Conservation (phyloP, 768 basidiomycete genomes). For the Coprinopsis marcescibilis region DNA sequence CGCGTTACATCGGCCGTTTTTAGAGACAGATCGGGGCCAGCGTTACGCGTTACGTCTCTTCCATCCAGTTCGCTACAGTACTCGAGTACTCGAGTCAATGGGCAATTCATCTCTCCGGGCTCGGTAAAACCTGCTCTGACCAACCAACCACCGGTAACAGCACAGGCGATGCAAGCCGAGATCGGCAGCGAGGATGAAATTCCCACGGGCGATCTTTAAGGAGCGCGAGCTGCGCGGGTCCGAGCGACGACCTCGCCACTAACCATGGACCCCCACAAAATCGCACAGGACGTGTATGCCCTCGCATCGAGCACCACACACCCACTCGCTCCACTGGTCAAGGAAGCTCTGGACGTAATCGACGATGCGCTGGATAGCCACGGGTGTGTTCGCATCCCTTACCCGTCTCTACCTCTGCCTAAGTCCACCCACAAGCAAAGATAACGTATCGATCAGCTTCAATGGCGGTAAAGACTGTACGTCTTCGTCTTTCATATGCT, state of each 20-base stretch:
- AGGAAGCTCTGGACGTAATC: conserved; percentile 79
- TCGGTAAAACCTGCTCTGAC: too few species aligned
- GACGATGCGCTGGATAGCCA: conserved; percentile 69
- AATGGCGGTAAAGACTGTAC: conserved; percentile 98
- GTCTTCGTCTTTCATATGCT: conserved; percentile 18
- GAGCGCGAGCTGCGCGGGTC: not conserved
- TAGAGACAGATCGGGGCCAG: not conserved
- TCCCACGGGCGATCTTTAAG: not conserved
- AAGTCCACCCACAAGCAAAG: conserved; percentile 41
- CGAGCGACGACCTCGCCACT: not conserved
- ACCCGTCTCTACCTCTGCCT: conserved; percentile 8
- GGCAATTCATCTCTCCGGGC: too few species aligned
- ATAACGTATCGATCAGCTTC: conserved; percentile 82
- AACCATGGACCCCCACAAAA: conserved; percentile 43
- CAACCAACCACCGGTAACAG: too few species aligned
- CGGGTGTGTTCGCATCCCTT: conserved; percentile 55
- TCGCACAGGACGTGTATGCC: conserved; percentile 55
- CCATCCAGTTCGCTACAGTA: not conserved
- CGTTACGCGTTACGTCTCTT: not conserved
- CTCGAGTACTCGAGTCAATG: too few species aligned
- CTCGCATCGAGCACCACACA: conserved; percentile 47
- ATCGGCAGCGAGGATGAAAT: conserved; percentile 3
- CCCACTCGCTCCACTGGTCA: conserved; percentile 54
- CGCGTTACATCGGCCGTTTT: not conserved
- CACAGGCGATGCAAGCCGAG: too few species aligned